A percentile compares a stretch with the other conserved stretches of the same genome.
Evolutionary conservation across 257 asterid species (phyloP).

Genomic region (Solanum tarapatanum): DNA sequence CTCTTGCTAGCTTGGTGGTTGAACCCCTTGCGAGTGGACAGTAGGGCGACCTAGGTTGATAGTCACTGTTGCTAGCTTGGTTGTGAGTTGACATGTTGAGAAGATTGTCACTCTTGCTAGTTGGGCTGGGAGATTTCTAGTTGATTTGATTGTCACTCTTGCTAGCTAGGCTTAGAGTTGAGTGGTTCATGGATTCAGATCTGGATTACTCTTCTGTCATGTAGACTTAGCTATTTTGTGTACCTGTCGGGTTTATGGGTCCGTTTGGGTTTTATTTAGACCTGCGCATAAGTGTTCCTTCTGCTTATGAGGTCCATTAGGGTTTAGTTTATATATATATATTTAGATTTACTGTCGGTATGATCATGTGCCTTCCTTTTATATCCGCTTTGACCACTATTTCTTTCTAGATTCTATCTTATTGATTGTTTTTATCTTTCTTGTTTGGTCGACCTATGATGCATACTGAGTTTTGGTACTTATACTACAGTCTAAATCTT

Average conservation of each 20-base stretch:
- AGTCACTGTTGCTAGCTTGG: not conserved
- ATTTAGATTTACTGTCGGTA: not conserved
- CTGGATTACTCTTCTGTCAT: too few relatives aligned
- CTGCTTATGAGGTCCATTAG: not conserved
- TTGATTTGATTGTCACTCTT: not conserved
- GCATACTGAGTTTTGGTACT: not conserved
- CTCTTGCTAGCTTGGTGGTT: not conserved
- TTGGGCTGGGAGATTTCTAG: not conserved
- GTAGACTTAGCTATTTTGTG: not conserved
- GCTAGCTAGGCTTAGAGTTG: not conserved
- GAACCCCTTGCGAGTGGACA: not conserved
- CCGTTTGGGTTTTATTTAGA: too few relatives aligned
- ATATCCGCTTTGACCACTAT: not conserved
- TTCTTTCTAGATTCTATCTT: not conserved
- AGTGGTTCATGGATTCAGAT: not conserved
- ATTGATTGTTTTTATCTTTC: not conserved
- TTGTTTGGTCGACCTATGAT: not conserved
- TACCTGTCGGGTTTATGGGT: not conserved
- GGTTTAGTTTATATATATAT: not conserved
- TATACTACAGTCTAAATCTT: not conserved
- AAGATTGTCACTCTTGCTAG: not conserved
- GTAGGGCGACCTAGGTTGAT: not conserved
- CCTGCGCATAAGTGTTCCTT: not conserved
- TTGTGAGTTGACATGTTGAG: not conserved
- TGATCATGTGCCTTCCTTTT: not conserved